These are phyloP conservation scores for Pichia nakasei DNA, from an alignment of 805 yeast genomes.

Conservation along the genomic window DNA sequence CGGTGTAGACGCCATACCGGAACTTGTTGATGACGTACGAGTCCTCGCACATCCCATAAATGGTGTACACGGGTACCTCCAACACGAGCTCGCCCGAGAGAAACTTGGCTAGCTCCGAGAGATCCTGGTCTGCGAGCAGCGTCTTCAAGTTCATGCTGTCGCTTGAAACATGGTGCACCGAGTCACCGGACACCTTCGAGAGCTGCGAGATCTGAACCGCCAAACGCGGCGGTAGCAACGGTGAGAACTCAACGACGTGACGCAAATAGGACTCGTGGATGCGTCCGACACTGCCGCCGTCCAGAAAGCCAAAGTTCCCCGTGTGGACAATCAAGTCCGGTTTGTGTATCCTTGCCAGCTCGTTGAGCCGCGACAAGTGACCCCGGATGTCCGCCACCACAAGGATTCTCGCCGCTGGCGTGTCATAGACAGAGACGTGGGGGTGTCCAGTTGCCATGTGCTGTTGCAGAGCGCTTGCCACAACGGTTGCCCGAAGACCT, in stretches of 20 bases:
- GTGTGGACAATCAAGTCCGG: conserved; percentile 57
- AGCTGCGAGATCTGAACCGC: conserved; percentile 44
- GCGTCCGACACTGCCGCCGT: conserved; percentile 41
- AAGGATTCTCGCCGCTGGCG: conserved; percentile 8
- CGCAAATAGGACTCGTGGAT: conserved; percentile 52
- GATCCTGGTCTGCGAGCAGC: conserved; percentile 27
- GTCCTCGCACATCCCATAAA: conserved; percentile 73
- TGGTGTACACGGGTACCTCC: conserved; percentile 62
- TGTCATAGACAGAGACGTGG: neutral
- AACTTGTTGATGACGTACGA: conserved; percentile 57
- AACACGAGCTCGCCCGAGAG: conserved; percentile 34
- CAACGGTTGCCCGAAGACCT: no score
- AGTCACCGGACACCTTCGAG: conserved; percentile 37
- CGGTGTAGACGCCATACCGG: conserved; percentile 40
- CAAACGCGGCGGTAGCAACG: conserved; percentile 40
- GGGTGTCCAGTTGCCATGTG: no score
- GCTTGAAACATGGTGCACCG: conserved; percentile 30
- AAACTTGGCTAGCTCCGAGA: conserved; percentile 46
- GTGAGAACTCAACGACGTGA: conserved; percentile 60
- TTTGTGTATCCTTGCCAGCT: conserved; percentile 34
- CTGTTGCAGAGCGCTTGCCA: no score
- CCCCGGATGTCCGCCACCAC: conserved; percentile 49
- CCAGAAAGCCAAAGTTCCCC: conserved; percentile 77
- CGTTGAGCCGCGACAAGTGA: conserved; percentile 40
- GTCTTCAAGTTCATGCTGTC: conserved; percentile 31